These are phyloP conservation scores for Penicillium canariense DNA, from an alignment of 495 filamentous ascomycete genomes.

Conservation along the genomic window DNA sequence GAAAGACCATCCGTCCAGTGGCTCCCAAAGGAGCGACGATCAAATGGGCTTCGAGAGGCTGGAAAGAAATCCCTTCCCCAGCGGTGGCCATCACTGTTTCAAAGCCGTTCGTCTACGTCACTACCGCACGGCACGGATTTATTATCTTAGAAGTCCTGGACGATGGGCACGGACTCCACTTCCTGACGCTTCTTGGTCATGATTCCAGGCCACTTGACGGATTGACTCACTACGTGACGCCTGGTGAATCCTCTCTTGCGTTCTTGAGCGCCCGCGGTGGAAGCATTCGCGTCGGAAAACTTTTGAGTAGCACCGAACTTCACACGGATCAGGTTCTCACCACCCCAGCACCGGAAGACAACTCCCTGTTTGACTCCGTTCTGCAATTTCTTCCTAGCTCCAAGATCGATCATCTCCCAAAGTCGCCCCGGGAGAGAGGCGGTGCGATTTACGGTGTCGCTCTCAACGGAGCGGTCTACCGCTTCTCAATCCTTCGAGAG, in stretches of 20 bases:
- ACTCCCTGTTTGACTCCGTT: background rate
- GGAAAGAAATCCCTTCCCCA: constrained; percentile 37
- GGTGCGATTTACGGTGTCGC: constrained; percentile 53
- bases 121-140: constrained; percentile 43
- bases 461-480: constrained; percentile 63
- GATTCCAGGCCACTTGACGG: constrained; percentile 38
- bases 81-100: constrained; percentile 42
- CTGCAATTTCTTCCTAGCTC: constrained; percentile 2
- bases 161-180: constrained; percentile 7
- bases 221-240: constrained; percentile 35
- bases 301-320: background rate
- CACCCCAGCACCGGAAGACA: background rate
- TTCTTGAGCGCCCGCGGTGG: constrained; percentile 30
- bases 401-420: background rate
- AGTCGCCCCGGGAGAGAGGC: constrained; percentile 3
- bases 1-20: constrained; percentile 37
- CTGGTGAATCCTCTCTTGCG: constrained; percentile 20
- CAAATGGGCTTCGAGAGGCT: constrained; percentile 33
- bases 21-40: constrained; percentile 30
- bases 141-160: constrained; percentile 35
- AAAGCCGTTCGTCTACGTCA: constrained; percentile 40
- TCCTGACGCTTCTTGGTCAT: constrained; percentile 31
- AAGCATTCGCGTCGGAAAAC: constrained; percentile 31
- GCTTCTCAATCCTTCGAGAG: constrained; percentile 55
- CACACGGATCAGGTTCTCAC: background rate